Percentiles rank a stretch among this genome's conserved stretches.
Conservation (phyloP, 148 eudicot genomes). For the Spergularia bocconei region DNA sequence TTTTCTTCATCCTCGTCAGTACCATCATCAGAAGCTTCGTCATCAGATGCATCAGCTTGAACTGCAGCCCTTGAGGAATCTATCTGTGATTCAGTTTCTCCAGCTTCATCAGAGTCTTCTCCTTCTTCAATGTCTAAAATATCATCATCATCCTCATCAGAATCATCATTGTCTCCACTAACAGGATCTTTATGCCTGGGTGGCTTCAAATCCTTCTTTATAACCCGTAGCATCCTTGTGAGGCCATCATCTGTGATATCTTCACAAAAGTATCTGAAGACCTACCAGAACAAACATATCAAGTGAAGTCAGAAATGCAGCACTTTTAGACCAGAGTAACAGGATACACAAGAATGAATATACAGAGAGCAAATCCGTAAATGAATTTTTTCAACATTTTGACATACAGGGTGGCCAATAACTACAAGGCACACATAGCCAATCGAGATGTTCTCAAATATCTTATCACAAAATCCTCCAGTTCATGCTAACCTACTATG, state of each 20-base stretch:
- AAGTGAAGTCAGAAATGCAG: background rate
- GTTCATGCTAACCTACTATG: background rate
- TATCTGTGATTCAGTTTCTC: conserved; percentile 45
- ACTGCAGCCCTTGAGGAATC: conserved; percentile 49
- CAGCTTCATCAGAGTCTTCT: conserved; percentile 75
- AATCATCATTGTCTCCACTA: conserved; percentile 52
- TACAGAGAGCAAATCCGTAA: background rate
- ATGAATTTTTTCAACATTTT: background rate
- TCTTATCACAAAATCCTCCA: background rate
- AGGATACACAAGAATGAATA: background rate
- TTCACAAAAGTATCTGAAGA: conserved; percentile 67
- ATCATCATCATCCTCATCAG: conserved; percentile 62
- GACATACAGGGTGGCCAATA: background rate
- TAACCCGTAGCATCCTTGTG: conserved; percentile 76
- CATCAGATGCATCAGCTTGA: conserved; percentile 27
- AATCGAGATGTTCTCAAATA: background rate
- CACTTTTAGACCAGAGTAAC: background rate
- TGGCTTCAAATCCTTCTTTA: conserved; percentile 95
- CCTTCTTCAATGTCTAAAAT: conserved; percentile 66
- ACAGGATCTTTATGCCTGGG: conserved; percentile 65
- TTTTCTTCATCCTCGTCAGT: conserved; percentile 45
- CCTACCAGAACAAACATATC: conserved; percentile 40
- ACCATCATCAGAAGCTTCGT: conserved; percentile 21
- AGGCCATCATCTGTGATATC: conserved; percentile 78
- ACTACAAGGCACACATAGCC: background rate